Base-by-base conservation (phyloP, 192 early-diverging fungal species). In the Coemansia sp. region DNA sequence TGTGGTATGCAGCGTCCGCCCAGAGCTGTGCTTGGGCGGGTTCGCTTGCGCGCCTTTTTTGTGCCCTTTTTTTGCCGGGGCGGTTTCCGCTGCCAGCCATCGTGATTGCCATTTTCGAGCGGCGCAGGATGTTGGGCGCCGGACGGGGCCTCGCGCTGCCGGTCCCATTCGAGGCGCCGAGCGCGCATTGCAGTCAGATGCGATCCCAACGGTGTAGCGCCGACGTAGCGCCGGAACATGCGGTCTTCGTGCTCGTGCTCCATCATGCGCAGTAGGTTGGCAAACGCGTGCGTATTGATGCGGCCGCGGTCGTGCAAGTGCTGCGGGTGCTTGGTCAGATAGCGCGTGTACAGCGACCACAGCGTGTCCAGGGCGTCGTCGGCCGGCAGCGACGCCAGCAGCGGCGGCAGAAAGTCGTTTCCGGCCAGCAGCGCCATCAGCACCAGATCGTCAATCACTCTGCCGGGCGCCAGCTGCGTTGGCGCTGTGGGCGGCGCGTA, bases 401-500 rank as follows among this genome's bases (percentile, higher is more conserved):
- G 35, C 3, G 72, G 58, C 3, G 95, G 95, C 53, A 99, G 60
- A 76, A 95, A 97, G 78, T 98, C 95, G 60, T 95, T 95, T 30
- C 95, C 95, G 10, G 94, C 84, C 67, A 98, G 93, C 51, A 97
- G 81, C 50, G 87, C 85, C 59, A 97, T 71, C 17, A 99, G 83
- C 2, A 97, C 87, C 72, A 94, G 93, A 48, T 99, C 95, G 64
- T 99, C 96, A 25, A 96, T 84, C 22, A 66, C 87, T 3, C 34
- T 19, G n/a, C 8, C n/a, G 5, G 8, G 2, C 8, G 28, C 17
- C 79, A 62, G 90, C 91, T 25, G 82, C 69, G 55, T 87, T 81
- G 25, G 92, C 67, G 55, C 94, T 87, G 40, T 26, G 21, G 89
- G 51, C 15, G 90, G 63, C 22, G 83, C 80, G 5, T 93, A 80